Base-by-base conservation (phyloP, 2,329 filamentous ascomycete species). In the Fusarium odoratissimum region DNA sequence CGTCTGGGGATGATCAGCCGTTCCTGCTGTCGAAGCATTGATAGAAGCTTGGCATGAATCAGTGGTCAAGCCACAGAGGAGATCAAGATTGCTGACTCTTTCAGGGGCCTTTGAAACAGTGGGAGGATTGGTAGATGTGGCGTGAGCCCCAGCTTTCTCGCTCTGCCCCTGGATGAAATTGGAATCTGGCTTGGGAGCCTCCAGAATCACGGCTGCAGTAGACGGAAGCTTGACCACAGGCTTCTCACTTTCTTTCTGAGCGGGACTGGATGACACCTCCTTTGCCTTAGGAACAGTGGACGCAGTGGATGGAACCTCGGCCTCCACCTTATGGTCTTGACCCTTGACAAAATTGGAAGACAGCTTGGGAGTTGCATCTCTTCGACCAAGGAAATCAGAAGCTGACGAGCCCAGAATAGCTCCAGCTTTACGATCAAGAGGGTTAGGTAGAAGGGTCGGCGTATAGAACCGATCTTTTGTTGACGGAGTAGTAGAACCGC, bases 371-470 rank as follows among this genome's bases (percentile, higher is more conserved):
- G n/a, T n/a, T 28, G n/a, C 8, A 28, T 74, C 74, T 46, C 37
- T 58, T 9, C 73, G 67, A 14, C 44, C 38, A 8, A 80, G 62
- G 48, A 80, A 80, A 23, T 77, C 75, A 19, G 71, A 23, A 13
- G 67, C 60, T 8, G 61, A 52, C 17, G 12, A 67, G 8, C 79
- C 79, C 38, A 80, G 61, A 21, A 77, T 60, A 10, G 63, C 17
- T 4, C 75, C 76, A 37, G 68, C 42, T 5, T 33, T 33, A 17
- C 55, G 66, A 37, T 67, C 38, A n/a, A 60, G 31, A 55, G 67
- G 49, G 38, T 68, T 49, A 30, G 64, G 33, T 19, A 55, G 37
- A 33, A 76, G 51, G 6, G 65, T 72, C 19, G 46, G 13, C 10
- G 51, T 60, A 33, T 78, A 78, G 12, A 56, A 58, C 16, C 76